These are phyloP conservation scores for Cryptosporidium xiaoi DNA, from an alignment of 169 alveolate genomes.

Conservation along the genomic window DNA sequence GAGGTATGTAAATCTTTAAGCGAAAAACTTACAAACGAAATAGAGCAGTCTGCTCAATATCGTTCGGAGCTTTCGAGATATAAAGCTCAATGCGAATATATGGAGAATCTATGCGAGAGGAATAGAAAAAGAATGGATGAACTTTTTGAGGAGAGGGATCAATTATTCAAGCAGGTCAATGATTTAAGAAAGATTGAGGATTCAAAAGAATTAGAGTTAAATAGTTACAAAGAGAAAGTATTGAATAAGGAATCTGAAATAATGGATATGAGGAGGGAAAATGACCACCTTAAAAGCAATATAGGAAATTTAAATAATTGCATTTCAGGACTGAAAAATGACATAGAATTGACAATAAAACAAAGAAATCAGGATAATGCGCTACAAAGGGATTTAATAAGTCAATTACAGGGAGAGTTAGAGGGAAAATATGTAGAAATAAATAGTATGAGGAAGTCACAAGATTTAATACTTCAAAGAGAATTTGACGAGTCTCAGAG, in stretches of 20 bases:
- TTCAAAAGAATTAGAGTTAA: slow-evolving; percentile 13
- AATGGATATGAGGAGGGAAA: slow-evolving; percentile 29
- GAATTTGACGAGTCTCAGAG: slow-evolving; percentile 69
- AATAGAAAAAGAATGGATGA: slow-evolving; percentile 53
- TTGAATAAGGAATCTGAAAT: slow-evolving; percentile 35
- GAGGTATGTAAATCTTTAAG: slow-evolving; percentile 64
- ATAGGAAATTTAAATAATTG: slow-evolving; percentile 25
- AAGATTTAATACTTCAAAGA: slow-evolving; percentile 63
- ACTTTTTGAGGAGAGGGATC: slow-evolving; percentile 59
- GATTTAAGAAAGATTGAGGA: slow-evolving; percentile 26
- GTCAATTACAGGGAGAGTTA: slow-evolving; percentile 47
- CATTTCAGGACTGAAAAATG: slow-evolving; percentile 24
- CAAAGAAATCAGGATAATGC: slow-evolving; percentile 73
- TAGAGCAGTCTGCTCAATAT: slow-evolving; percentile 57
- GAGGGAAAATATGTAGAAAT: slow-evolving; percentile 65
- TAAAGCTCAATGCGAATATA: slow-evolving; percentile 71
- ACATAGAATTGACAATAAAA: slow-evolving; percentile 40
- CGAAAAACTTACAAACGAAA: slow-evolving; percentile 64
- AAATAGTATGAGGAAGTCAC: slow-evolving; percentile 55
- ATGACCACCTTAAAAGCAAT: slow-evolving; percentile 30
- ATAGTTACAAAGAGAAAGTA: slow-evolving; percentile 19
- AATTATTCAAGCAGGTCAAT: slow-evolving; percentile 42
- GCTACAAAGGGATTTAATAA: slow-evolving; percentile 52
- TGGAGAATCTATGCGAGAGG: slow-evolving; percentile 44
- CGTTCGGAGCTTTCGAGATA: slow-evolving; percentile 53